Percentiles rank a stretch among this genome's conserved stretches.
Evolutionary conservation across 2,329 filamentous ascomycete species (phyloP).

Genomic region (Neofusicoccum sp.): DNA sequence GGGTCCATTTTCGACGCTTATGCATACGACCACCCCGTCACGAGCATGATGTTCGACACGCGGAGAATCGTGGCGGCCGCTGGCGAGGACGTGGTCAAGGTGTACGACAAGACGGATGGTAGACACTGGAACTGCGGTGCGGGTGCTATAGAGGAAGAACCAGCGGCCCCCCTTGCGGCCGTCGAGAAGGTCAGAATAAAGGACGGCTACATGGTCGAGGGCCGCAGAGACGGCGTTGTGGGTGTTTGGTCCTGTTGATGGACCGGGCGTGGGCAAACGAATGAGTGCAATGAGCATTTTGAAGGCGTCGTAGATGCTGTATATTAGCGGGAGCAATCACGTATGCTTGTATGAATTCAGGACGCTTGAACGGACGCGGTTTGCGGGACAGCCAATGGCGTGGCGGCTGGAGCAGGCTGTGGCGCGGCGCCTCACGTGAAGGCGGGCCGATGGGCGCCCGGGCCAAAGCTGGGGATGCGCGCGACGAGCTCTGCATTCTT

Average conservation of each 20-base stretch:
- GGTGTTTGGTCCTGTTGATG: conserved; percentile 69
- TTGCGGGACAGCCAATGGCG: neutral
- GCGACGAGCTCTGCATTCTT: conserved; percentile 5
- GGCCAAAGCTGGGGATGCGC: neutral
- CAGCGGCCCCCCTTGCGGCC: conserved; percentile 53
- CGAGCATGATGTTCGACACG: conserved; percentile 95
- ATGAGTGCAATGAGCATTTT: conserved; percentile 11
- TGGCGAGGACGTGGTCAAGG: conserved; percentile 90
- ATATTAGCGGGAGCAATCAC: neutral
- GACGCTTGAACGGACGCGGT: neutral
- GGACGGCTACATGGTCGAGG: conserved; percentile 92
- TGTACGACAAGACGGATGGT: conserved; percentile 96
- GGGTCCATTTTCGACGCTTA: conserved; percentile 95
- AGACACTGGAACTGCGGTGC: conserved; percentile 95
- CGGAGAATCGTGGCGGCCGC: conserved; percentile 87
- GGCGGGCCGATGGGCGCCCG: neutral
- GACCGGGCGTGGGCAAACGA: neutral
- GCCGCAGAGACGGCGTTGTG: conserved; percentile 80
- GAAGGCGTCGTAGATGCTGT: neutral
- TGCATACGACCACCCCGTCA: conserved; percentile 88
- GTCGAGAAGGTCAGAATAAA: conserved; percentile 87
- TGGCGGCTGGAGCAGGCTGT: neutral
- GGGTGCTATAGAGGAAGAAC: conserved; percentile 65
- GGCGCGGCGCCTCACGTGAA: neutral
- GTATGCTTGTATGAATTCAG: neutral